Evolutionary conservation across 805 yeast species (phyloP), one percentile per base, ranked within the genome.

Genomic region (Saturnispora kantuleensis): DNA sequence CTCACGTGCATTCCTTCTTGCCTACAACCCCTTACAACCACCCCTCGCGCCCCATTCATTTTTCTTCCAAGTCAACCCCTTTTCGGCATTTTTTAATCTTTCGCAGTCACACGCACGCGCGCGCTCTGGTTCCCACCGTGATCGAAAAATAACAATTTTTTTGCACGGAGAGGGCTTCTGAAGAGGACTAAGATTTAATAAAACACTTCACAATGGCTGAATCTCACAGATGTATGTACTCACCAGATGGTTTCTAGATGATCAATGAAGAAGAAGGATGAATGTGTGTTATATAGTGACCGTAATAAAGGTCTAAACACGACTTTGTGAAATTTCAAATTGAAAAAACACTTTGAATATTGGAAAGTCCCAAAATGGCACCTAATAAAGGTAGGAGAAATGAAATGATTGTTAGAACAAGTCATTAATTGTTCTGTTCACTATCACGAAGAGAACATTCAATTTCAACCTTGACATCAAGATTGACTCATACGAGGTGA

Each of bases 211-310:
- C 70, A 74, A 86, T 86, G 95, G 88, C 95, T 77, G 95, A 85
- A 79, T 82, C 95, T 70, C 95, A 86, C 77, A 86, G 96, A 87
- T 83, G 95, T 85, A 86, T 73, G 95, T 59, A 47, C 29, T 18
- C 52, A 41, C n/a, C 31, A 9, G 35, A 31, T 30, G 11, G 31
- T 11, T 36, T 18, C 11, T 13, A 10, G 31, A 36, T 36, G 13
- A 31, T 13, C 7, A 31, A 13, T 5, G 34, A 31, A n/a, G 35
- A 9, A 13, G n/a, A 16, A 16, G 28, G 31, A 10, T 21, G 31
- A n/a, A 35, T 16, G 29, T 18, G 38, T 35, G 26, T 29, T 18
- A 17, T 35, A 31, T 5, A 21, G 5, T 21, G 26, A 21, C 26
- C 8, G 5, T 5, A 21, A 21, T 21, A 6, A 21, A 6, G 26